Evolutionary conservation across 371 early-diverging fungal species (phyloP).

Genomic region (Ordospora pajunii): DNA sequence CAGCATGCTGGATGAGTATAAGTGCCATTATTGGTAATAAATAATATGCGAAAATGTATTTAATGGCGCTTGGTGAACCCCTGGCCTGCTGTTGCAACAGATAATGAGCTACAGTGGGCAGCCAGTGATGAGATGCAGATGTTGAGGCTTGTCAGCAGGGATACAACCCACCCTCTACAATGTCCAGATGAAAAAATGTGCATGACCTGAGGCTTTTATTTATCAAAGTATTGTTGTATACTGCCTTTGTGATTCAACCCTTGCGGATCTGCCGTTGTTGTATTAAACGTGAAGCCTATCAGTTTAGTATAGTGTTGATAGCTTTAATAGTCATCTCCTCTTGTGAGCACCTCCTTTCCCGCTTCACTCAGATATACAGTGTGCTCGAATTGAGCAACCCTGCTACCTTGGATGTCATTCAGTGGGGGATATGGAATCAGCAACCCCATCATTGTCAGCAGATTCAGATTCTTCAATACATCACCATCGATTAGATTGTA

Average conservation of each 20-base stretch:
- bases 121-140: neutral
- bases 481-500: constrained; percentile 72
- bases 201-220: neutral
- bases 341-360: constrained; percentile 78
- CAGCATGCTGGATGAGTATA: neutral
- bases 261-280: no score
- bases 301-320: neutral
- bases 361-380: constrained; percentile 81
- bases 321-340: constrained; percentile 65
- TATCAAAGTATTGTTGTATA: no score
- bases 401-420: constrained; percentile 74
- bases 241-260: no score
- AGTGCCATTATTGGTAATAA: neutral
- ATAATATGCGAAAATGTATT: no score
- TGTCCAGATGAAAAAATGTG: neutral
- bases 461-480: constrained; percentile 68
- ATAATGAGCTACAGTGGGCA: no score
- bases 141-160: constrained; percentile 9
- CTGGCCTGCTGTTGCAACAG: no score
- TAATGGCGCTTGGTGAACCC: no score
- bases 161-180: constrained; percentile 12
- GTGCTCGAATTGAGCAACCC: constrained; percentile 95
- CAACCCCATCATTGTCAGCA: constrained; percentile 73
- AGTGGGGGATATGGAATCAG: constrained; percentile 86
- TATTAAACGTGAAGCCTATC: neutral